phyloP scores from a whole-genome alignment of 2,329 filamentous ascomycete genomes.

The Corynespora cassiicola region DNA sequence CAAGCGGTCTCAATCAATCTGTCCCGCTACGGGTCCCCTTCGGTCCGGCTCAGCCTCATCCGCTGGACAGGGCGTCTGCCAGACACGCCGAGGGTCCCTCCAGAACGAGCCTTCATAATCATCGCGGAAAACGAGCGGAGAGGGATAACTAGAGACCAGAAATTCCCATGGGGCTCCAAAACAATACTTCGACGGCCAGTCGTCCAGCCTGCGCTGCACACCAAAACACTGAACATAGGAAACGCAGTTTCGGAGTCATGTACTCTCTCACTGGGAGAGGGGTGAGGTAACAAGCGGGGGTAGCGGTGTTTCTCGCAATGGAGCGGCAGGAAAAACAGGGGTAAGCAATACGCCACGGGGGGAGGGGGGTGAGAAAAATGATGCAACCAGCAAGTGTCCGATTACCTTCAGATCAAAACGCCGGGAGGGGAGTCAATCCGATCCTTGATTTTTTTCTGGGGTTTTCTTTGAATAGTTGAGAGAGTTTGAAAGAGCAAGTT shows the following conservation, averaged over 20 bases:
- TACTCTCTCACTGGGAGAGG: conserved; percentile 40
- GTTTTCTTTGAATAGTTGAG: conserved; percentile 26
- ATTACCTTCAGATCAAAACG: conserved; percentile 26
- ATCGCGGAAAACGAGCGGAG: conserved; percentile 21
- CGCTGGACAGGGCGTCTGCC: no score
- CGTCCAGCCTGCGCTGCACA: conserved; percentile 7
- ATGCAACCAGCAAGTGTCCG: conserved; percentile 7
- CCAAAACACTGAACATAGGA: conserved; percentile 34
- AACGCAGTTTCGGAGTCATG: conserved; percentile 40
- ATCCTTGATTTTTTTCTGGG: conserved; percentile 36
- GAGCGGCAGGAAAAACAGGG: conserved; percentile 21
- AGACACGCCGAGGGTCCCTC: conserved; percentile 24
- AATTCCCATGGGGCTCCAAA: conserved; percentile 6
- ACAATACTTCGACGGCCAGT: conserved; percentile 12
- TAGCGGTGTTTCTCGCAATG: conserved; percentile 6
- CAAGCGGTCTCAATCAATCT: conserved; percentile 37
- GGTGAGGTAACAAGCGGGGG: conserved; percentile 7
- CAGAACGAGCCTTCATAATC: conserved; percentile 27
- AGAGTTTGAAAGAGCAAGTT: conserved; percentile 28
- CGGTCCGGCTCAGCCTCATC: no score
- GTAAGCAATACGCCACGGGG: conserved; percentile 28
- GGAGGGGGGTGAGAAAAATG: conserved; percentile 16
- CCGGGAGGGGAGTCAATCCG: conserved; percentile 38
- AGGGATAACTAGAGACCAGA: conserved; percentile 1
- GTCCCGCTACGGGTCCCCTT: conserved; percentile 27